These are phyloP conservation scores for Fragilariopsis cylindrus DNA, from an alignment of 108 stramenopile species.

Conservation along the genomic window DNA sequence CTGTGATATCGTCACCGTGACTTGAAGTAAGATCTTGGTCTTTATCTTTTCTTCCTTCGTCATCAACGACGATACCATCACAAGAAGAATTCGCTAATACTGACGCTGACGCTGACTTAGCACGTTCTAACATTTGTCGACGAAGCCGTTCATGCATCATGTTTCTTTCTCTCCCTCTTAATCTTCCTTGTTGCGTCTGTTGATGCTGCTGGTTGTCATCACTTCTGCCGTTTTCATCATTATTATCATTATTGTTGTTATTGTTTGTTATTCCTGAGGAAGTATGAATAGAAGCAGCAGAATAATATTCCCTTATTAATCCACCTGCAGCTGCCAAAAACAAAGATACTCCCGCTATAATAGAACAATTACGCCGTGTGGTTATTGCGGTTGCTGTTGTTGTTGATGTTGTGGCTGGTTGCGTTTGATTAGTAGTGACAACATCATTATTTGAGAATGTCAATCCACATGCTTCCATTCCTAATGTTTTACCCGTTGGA, in stretches of 20 bases:
- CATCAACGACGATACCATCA: neutral
- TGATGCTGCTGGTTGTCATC: neutral
- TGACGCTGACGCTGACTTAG: neutral
- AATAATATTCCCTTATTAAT: conserved; percentile 1
- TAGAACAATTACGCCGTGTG: neutral
- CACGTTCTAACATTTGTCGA: conserved; percentile 36
- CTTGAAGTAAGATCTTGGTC: neutral
- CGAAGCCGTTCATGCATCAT: conserved; percentile 23
- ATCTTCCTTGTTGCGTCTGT: conserved; percentile 14
- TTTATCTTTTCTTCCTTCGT: too few species aligned
- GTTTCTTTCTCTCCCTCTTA: conserved; percentile 33
- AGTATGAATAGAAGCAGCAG: too few species aligned
- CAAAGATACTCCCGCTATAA: neutral
- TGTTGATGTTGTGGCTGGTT: neutral
- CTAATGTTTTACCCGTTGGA: conserved; percentile 26
- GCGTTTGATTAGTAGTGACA: neutral
- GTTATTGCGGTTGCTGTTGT: neutral
- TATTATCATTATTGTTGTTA: neutral
- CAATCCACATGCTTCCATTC: conserved; percentile 42
- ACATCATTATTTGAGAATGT: neutral
- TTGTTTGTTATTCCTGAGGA: neutral
- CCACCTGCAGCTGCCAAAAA: neutral
- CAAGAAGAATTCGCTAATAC: neutral
- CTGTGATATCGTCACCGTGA: neutral
- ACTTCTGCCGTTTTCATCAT: neutral